phyloP scores from a whole-genome alignment of 192 early-diverging fungal genomes.

The Coemansia sp. region DNA sequence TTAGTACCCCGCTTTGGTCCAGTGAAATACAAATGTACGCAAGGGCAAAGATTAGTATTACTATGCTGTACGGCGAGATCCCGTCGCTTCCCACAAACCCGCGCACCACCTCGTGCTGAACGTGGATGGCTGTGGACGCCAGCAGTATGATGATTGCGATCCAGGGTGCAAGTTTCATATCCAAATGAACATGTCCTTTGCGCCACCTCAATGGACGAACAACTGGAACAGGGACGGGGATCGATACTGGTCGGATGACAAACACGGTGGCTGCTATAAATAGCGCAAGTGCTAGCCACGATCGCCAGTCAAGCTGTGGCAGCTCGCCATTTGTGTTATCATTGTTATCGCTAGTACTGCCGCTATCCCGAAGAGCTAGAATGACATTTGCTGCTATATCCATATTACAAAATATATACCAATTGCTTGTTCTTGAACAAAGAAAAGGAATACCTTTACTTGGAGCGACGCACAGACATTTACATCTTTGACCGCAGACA shows the following conservation, averaged over 20 bases:
- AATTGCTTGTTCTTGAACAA: too few relatives aligned
- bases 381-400: neutral
- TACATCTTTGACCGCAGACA: too few relatives aligned
- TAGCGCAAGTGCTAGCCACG: conserved; percentile 59
- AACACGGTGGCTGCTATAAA: conserved; percentile 61
- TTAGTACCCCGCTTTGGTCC: conserved; percentile 77
- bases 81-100: conserved; percentile 64
- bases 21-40: conserved; percentile 84
- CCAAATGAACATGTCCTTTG: conserved; percentile 48
- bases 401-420: neutral
- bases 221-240: conserved; percentile 46
- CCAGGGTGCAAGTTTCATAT: conserved; percentile 71
- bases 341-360: neutral
- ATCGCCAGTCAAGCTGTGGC: conserved; percentile 34
- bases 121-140: conserved; percentile 55
- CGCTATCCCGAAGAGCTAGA: neutral
- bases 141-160: conserved; percentile 68
- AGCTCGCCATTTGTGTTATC: conserved; percentile 10
- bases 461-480: too few relatives aligned
- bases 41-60: conserved; percentile 79
- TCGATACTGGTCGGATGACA: conserved; percentile 61
- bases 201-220: conserved; percentile 8
- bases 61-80: conserved; percentile 69
- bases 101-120: conserved; percentile 39
- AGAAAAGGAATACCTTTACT: too few relatives aligned